phyloP scores from a whole-genome alignment of 306 rosid genomes.

The Geum urbanum region DNA sequence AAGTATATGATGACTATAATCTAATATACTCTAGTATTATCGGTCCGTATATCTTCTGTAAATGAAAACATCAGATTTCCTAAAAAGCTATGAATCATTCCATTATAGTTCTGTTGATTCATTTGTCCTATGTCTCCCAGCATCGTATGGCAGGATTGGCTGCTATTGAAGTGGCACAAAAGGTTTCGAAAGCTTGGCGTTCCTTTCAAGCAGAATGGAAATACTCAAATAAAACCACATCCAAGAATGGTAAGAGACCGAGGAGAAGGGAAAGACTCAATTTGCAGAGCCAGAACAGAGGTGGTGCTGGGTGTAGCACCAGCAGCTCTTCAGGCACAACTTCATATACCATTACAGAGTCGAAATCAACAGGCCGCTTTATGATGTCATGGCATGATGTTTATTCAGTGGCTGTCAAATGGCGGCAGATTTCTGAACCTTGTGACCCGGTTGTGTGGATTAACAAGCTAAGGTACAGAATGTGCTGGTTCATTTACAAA shows the following conservation, averaged over 20 bases:
- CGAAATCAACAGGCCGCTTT: constrained; percentile 55
- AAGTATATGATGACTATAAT: neutral
- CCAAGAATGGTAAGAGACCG: constrained; percentile 69
- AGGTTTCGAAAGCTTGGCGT: constrained; percentile 93
- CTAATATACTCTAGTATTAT: neutral
- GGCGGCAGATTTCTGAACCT: constrained; percentile 95
- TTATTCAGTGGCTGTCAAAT: constrained; percentile 77
- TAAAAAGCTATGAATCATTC: neutral
- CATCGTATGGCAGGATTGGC: constrained; percentile 99
- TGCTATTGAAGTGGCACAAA: constrained; percentile 91
- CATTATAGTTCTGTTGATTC: neutral
- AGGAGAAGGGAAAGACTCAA: constrained; percentile 80
- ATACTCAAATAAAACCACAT: constrained; percentile 57
- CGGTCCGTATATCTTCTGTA: neutral
- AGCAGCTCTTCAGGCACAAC: constrained; percentile 61
- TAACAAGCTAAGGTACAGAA: constrained; percentile 78
- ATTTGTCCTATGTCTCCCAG: constrained; percentile 50
- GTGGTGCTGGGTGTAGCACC: constrained; percentile 94
- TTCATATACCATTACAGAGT: constrained; percentile 50
- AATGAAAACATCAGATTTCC: neutral
- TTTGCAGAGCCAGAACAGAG: constrained; percentile 81
- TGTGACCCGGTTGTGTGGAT: constrained; percentile 94
- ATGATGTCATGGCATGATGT: constrained; percentile 71
- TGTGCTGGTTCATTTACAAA: constrained; percentile 23
- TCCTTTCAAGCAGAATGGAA: constrained; percentile 71